Percentiles rank a stretch among this genome's conserved stretches.
Evolutionary conservation across 352 stramenopile species (phyloP).

Genomic region (Globisporangium takayamanum): DNA sequence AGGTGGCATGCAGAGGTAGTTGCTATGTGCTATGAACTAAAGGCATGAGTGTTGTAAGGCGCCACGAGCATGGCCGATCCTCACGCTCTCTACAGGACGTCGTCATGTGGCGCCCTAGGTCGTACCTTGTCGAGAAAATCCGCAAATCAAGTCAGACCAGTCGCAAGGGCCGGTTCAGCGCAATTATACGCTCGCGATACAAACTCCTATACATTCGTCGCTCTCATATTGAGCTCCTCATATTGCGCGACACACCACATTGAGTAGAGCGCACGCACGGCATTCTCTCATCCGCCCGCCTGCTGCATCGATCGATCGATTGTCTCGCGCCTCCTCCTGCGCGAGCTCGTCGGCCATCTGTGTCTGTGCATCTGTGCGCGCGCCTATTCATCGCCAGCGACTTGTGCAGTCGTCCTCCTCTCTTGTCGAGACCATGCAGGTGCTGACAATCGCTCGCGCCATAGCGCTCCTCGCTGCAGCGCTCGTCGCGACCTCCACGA

Average conservation of each 20-base stretch:
- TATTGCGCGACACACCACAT: background rate
- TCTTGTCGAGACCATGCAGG: background rate
- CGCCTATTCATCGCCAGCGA: background rate
- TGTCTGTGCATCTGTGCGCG: background rate
- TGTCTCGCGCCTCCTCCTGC: background rate
- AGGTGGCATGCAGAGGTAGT: background rate
- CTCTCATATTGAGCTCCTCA: background rate
- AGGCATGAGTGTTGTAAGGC: no score
- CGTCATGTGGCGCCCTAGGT: no score
- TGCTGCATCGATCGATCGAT: background rate
- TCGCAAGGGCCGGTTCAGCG: background rate
- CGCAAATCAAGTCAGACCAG: conserved; percentile 8
- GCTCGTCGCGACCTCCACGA: conserved; percentile 3
- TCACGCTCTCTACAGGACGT: no score
- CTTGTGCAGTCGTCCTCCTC: background rate
- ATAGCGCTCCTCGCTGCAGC: conserved; percentile 8
- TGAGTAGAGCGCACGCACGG: background rate
- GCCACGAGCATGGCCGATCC: no score
- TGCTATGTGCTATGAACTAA: no score
- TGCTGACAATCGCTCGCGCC: conserved; percentile 5
- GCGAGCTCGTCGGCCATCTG: background rate
- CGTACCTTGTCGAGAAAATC: conserved; percentile 1
- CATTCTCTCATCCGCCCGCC: background rate
- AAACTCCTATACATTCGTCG: conserved; percentile 1
- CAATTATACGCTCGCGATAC: conserved; percentile 8